Conservation (phyloP, 2,329 filamentous ascomycete species). For the Colletotrichum sp. region DNA sequence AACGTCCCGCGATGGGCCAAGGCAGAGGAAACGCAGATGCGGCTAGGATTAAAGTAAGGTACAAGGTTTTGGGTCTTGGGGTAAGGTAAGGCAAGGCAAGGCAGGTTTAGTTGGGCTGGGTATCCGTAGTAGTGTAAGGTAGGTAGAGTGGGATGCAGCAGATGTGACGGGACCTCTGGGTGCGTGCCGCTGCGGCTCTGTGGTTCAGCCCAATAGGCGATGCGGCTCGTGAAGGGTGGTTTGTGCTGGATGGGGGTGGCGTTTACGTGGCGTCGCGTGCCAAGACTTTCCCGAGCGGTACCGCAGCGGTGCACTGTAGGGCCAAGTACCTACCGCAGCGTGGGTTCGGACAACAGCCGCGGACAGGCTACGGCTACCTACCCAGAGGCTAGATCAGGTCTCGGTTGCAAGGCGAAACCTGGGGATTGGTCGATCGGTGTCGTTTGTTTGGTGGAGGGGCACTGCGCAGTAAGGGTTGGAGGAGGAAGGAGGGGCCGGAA, state of each 20-base stretch:
- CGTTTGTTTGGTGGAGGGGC: not conserved
- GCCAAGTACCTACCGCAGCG: not conserved
- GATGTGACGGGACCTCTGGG: not conserved
- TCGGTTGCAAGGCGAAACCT: not conserved
- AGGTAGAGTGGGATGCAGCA: not conserved
- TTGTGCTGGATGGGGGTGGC: not conserved
- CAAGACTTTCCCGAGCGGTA: not conserved
- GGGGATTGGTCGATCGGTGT: not conserved
- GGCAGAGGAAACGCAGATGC: not conserved
- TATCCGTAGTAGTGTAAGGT: not conserved
- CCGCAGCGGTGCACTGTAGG: not conserved
- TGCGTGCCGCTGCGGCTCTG: not conserved
- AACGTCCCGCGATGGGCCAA: not conserved
- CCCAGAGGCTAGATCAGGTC: not conserved
- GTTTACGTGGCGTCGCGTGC: slow-evolving; percentile 17
- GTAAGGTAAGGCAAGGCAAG: not conserved
- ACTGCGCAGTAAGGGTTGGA: not conserved
- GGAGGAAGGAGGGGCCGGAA: not conserved
- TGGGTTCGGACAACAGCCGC: slow-evolving; percentile 9
- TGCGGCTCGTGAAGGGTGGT: not conserved
- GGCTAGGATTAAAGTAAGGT: not conserved
- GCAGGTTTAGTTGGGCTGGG: not conserved
- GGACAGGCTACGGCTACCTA: not conserved
- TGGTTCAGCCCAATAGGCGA: slow-evolving; percentile 1
- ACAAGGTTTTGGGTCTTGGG: not conserved